A percentile compares a stretch with the other conserved stretches of the same genome.
phyloP scores from a whole-genome alignment of 2,329 filamentous ascomycete genomes.

The Fusarium torreyae region DNA sequence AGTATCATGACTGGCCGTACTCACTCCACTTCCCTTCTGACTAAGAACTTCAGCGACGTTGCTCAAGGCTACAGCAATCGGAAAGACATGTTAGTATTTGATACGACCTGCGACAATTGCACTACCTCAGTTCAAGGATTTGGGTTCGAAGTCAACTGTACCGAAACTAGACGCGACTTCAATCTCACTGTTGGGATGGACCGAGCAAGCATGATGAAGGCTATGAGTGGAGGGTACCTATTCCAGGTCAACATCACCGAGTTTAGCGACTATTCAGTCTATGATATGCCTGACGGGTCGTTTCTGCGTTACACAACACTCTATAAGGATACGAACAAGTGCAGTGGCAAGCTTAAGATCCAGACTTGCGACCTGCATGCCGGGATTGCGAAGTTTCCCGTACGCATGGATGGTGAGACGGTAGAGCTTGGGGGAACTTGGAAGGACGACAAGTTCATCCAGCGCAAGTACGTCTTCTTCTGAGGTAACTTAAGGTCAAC shows the following conservation, averaged over 20 bases:
- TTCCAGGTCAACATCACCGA: slow-evolving; percentile 42
- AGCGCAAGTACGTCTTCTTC: slow-evolving; percentile 24
- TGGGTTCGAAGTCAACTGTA: slow-evolving; percentile 41
- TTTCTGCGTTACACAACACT: slow-evolving; percentile 39
- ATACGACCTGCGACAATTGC: slow-evolving; percentile 36
- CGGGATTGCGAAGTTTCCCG: slow-evolving; percentile 34
- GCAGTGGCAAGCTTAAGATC: slow-evolving; percentile 28
- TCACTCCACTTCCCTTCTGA: slow-evolving; percentile 32
- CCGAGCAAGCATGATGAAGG: not conserved
- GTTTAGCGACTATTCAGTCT: slow-evolving; percentile 9
- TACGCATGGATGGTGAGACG: slow-evolving; percentile 8
- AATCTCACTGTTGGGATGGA: slow-evolving; percentile 14
- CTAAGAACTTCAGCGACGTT: slow-evolving; percentile 41
- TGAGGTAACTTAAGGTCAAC: fast-evolving
- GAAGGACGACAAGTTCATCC: slow-evolving; percentile 40
- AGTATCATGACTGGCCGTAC: slow-evolving; percentile 38
- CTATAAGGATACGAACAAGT: slow-evolving; percentile 29
- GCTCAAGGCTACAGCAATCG: slow-evolving; percentile 41
- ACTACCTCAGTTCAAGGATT: slow-evolving; percentile 31
- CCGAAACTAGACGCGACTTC: slow-evolving; percentile 21
- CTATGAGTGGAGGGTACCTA: slow-evolving; percentile 25
- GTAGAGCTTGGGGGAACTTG: slow-evolving; percentile 30
- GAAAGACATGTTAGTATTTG: slow-evolving; percentile 28
- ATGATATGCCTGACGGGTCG: slow-evolving; percentile 15
- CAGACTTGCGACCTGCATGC: slow-evolving; percentile 43